Evolutionary conservation across 345 rosid genomes (phyloP).

Genomic region (Streptanthus diversifolius): DNA sequence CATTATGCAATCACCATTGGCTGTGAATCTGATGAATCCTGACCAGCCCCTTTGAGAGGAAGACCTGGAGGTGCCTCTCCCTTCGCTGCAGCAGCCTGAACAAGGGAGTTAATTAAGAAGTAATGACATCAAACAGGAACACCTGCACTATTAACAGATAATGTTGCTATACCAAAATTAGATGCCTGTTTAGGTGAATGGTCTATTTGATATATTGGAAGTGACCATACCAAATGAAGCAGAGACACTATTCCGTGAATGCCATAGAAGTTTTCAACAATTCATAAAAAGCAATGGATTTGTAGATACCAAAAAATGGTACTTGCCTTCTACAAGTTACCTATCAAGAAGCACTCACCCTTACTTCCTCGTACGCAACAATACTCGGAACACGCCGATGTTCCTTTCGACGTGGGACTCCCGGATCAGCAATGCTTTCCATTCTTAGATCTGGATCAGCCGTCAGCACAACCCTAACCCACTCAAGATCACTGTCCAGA

Average conservation of each 20-base stretch:
- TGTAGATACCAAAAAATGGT: neutral
- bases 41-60: constrained; percentile 96
- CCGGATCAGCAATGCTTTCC: constrained; percentile 66
- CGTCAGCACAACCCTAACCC: constrained; percentile 87
- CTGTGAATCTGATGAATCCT: constrained; percentile 87
- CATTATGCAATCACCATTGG: constrained; percentile 53
- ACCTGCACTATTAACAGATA: neutral
- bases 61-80: constrained; percentile 99
- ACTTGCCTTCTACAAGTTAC: constrained; percentile 1
- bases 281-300: no score
- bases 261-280: no score
- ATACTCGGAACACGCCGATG: constrained; percentile 99
- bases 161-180: no score
- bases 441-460: constrained; percentile 74
- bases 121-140: neutral
- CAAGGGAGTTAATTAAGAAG: constrained; percentile 8
- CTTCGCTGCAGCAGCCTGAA: constrained; percentile 98
- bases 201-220: no score
- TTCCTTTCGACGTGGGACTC: constrained; percentile 65
- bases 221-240: no score
- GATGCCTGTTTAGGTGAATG: no score
- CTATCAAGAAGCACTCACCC: constrained; percentile 50
- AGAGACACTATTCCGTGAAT: no score
- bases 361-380: constrained; percentile 93
- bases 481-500: constrained; percentile 56